Conservation (phyloP, 495 filamentous ascomycete species). For the Niebla homalea region DNA sequence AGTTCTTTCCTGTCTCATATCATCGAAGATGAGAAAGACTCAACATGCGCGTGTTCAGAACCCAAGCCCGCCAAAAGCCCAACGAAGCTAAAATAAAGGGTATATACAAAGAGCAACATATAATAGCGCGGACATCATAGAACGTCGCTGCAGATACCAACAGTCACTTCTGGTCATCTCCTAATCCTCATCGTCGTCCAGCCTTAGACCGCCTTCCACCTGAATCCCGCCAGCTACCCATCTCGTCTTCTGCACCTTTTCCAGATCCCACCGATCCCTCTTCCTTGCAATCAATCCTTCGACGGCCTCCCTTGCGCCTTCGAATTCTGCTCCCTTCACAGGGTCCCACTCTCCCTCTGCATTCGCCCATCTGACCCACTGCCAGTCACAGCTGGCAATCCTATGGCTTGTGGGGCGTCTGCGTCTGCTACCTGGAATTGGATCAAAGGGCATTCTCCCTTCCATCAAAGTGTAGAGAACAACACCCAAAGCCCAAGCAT, state of each 20-base stretch:
- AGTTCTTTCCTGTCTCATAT: too few relatives aligned
- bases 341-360: constrained; percentile 58
- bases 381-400: constrained; percentile 91
- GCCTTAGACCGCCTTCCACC: constrained; percentile 55
- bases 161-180: too few relatives aligned
- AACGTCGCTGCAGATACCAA: too few relatives aligned
- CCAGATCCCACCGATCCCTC: constrained; percentile 56
- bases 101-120: too few relatives aligned
- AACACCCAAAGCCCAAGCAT: constrained; percentile 92
- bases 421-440: constrained; percentile 57
- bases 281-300: constrained; percentile 73
- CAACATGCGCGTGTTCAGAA: too few relatives aligned
- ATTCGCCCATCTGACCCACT: constrained; percentile 72
- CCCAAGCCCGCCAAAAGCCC: too few relatives aligned
- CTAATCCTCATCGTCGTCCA: constrained; percentile 50
- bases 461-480: constrained; percentile 89
- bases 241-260: constrained; percentile 52
- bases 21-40: too few relatives aligned
- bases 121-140: too few relatives aligned
- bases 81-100: too few relatives aligned
- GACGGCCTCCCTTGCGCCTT: constrained; percentile 65
- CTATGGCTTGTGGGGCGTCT: constrained; percentile 67
- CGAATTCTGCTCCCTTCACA: constrained; percentile 45
- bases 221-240: constrained; percentile 68
- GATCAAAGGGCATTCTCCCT: constrained; percentile 82